Evolutionary conservation across 305 asterid genomes (phyloP), one percentile per base, ranked within the genome.

Genomic region (Vinca major): DNA sequence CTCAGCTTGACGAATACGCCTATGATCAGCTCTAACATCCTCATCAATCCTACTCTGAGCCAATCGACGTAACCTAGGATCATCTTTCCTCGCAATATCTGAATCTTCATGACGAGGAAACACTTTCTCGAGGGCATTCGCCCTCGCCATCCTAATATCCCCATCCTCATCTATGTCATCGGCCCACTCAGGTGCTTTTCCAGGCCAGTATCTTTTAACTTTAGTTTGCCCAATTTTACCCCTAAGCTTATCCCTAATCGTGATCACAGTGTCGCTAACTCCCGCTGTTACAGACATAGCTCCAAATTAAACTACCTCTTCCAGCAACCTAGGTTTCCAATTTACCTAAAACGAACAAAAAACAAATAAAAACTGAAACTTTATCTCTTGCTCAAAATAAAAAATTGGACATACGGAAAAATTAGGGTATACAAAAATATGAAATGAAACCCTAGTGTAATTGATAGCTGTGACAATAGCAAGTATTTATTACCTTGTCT

Each of bases 171-270:
- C 96, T 57, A 62, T 76, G 60, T 89, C 95, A 60, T 88, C 95
- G 0, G 96, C 96, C 97, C 97, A 93, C 80, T 93, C 97, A 2
- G 97, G 98, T 4, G 94, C 96, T 81, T 90, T 90, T 9, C 97
- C 98, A 0, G 98, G 95, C 98, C 97, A 92, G 75, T 93, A 90
- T 67, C 98, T 74, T 72, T 90, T 90, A 70, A 92, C 98, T 80
- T 88, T 90, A 21, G 98, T 92, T 75, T 87, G 96, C 68, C 95
- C 97, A 64, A 92, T 90, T 76, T 87, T 90, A 13, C 98, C 98
- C 74, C 90, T 83, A 47, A 88, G 98, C 77, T 92, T 92, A 70
- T 92, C 98, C 86, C 98, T 84, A 63, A 88, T 75, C 0, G 95
- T 87, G 57, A 88, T 92, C 16, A 87, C 79, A 1, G 94, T 76